Percentiles rank a stretch among this genome's conserved stretches.
These are phyloP conservation scores for Cylindrotheca closterium DNA, from an alignment of 108 stramenopile genomes.

Conservation along the genomic window DNA sequence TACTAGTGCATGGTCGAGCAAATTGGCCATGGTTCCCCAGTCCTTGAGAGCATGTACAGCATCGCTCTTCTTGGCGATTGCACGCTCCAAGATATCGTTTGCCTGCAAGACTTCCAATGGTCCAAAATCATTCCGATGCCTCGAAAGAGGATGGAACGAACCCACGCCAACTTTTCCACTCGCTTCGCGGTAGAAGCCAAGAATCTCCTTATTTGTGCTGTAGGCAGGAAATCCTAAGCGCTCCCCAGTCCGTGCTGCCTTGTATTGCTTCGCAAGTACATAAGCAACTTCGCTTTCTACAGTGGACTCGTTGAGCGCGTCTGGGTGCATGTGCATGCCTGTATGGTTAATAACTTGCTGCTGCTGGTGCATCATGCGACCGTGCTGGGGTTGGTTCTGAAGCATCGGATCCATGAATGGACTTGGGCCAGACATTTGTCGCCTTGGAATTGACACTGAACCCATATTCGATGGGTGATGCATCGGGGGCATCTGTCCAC, in stretches of 20 bases:
- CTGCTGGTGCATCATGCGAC: not conserved
- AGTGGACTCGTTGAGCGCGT: not conserved
- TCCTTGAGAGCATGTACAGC: conserved; percentile 51
- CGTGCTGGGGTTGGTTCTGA: not conserved
- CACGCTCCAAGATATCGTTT: conserved; percentile 43
- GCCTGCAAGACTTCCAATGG: conserved; percentile 49
- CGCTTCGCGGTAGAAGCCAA: conserved; percentile 49
- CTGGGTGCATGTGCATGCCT: not conserved
- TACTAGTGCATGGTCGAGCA: conserved; percentile 47
- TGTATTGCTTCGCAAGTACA: conserved; percentile 63
- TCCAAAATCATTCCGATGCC: conserved; percentile 42
- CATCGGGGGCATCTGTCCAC: not conserved
- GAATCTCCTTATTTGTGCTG: conserved; percentile 44
- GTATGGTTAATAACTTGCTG: not conserved
- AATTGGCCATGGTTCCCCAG: conserved; percentile 41
- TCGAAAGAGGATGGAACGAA: conserved; percentile 39
- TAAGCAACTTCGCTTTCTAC: conserved; percentile 44
- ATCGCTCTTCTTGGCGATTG: conserved; percentile 41
- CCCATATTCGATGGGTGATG: not conserved
- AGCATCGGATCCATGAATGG: not conserved
- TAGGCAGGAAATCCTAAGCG: conserved; percentile 62
- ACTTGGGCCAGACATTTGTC: not conserved
- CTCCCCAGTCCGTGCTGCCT: conserved; percentile 46
- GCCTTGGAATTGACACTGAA: not conserved
- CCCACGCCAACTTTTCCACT: conserved; percentile 21